Evolutionary conservation across 1,284 basidiomycete genomes (phyloP).

Genomic region (Tilletiopsis washingtonensis): DNA sequence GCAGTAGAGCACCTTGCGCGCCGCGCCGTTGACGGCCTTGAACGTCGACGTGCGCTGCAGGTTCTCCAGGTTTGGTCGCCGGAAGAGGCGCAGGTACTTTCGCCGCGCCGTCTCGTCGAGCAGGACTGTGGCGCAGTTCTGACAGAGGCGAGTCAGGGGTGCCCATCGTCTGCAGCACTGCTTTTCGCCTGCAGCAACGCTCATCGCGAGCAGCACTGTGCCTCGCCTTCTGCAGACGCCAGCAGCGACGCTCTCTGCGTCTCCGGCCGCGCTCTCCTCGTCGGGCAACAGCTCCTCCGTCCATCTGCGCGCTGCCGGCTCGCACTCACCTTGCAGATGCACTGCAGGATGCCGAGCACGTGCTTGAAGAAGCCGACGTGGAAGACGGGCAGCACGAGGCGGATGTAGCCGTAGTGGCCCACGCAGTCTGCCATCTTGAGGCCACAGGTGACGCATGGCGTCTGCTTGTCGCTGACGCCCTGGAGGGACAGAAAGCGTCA

Average conservation of each 20-base stretch:
- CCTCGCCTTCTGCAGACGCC: too few relatives aligned
- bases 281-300: too few relatives aligned
- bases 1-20: slow-evolving; percentile 85
- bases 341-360: slow-evolving; percentile 83
- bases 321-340: slow-evolving; percentile 48
- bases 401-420: slow-evolving; percentile 74
- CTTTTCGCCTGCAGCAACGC: too few relatives aligned
- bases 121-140: slow-evolving; percentile 93
- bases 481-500: too few relatives aligned
- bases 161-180: too few relatives aligned
- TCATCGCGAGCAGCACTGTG: too few relatives aligned
- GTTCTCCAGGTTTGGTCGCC: slow-evolving; percentile 83
- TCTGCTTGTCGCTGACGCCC: slow-evolving; percentile 91
- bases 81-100: slow-evolving; percentile 76
- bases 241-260: too few relatives aligned
- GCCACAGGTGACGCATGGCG: slow-evolving; percentile 90
- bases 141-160: neutral
- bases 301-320: too few relatives aligned
- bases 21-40: slow-evolving; percentile 80
- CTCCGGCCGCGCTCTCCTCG: too few relatives aligned
- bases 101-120: slow-evolving; percentile 81
- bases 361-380: slow-evolving; percentile 97
- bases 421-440: slow-evolving; percentile 88
- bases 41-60: slow-evolving; percentile 76
- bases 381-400: slow-evolving; percentile 84